Evolutionary conservation across 225 moss, liverwort and hornwort species (phyloP).

Genomic region (Rhytidiadelphus loreus): DNA sequence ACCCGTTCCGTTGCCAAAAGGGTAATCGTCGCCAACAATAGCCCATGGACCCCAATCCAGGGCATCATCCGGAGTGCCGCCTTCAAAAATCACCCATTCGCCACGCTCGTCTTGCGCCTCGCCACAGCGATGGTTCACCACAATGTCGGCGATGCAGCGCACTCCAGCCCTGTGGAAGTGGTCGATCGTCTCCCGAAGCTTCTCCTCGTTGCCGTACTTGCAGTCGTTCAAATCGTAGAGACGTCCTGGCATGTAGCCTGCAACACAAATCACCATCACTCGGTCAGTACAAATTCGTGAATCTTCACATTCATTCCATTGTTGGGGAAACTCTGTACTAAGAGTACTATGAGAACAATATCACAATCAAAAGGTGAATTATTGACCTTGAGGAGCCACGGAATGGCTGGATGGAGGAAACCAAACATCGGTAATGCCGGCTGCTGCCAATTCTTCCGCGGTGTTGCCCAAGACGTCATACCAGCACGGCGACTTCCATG

Average conservation of each 20-base stretch:
- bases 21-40: constrained; percentile 45
- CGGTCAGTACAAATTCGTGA: neutral
- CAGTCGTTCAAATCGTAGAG: constrained; percentile 71
- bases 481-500: constrained; percentile 64
- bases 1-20: constrained; percentile 58
- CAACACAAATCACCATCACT: neutral
- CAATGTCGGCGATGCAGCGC: constrained; percentile 67
- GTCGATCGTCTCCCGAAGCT: constrained; percentile 57
- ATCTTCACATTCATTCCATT: too few relatives aligned
- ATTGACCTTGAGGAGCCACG: constrained; percentile 54
- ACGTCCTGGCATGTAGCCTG: constrained; percentile 88
- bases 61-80: constrained; percentile 72
- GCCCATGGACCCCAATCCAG: constrained; percentile 95
- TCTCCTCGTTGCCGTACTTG: constrained; percentile 67
- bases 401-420: constrained; percentile 74
- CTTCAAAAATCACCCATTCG: constrained; percentile 80
- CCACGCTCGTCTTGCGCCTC: constrained; percentile 58
- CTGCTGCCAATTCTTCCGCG: constrained; percentile 46
- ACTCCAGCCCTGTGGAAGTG: constrained; percentile 37
- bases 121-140: constrained; percentile 66
- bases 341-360: neutral
- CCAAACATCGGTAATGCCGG: constrained; percentile 82
- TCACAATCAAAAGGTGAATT: neutral
- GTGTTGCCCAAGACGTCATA: constrained; percentile 42
- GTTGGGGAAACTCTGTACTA: neutral